A percentile compares a stretch with the other conserved stretches of the same genome.
Conservation (phyloP, 2,329 filamentous ascomycete species). For the Aureobasidium namibiae region DNA sequence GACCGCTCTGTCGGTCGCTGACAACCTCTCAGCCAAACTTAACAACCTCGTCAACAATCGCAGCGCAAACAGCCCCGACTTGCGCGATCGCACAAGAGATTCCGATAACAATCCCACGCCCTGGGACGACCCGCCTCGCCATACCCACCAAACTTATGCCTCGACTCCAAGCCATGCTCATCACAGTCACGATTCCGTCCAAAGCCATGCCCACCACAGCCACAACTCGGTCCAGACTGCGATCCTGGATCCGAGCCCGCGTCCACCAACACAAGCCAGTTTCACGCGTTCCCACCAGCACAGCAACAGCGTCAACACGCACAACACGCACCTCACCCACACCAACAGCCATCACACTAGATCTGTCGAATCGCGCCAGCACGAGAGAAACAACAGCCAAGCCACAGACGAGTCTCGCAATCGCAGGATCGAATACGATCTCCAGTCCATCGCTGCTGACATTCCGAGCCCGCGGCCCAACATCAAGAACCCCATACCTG, state of each 20-base stretch:
- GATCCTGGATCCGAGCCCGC: constrained; percentile 2
- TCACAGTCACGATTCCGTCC: not conserved
- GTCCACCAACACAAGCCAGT: constrained; percentile 2
- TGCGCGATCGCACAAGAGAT: constrained; percentile 14
- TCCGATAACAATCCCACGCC: constrained; percentile 47
- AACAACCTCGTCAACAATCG: constrained; percentile 86
- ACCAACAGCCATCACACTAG: not conserved
- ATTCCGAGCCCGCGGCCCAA: constrained; percentile 62
- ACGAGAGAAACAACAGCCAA: constrained; percentile 72
- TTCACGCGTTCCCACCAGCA: constrained; percentile 3
- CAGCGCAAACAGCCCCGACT: constrained; percentile 49
- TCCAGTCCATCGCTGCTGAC: constrained; percentile 90
- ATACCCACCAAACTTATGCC: not conserved
- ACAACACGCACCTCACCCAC: not conserved
- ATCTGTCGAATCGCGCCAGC: constrained; percentile 29
- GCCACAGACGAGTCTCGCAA: constrained; percentile 63
- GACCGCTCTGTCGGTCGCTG: not conserved
- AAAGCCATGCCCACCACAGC: not conserved
- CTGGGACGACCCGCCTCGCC: constrained; percentile 49
- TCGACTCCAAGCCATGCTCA: not conserved
- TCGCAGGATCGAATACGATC: constrained; percentile 85
- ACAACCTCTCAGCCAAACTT: constrained; percentile 66
- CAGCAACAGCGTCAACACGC: constrained; percentile 8
- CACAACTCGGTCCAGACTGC: constrained; percentile 1
- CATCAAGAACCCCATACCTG: constrained; percentile 76